Conservation (phyloP, 768 basidiomycete genomes). For the Pleurotus salmoneostramineus region DNA sequence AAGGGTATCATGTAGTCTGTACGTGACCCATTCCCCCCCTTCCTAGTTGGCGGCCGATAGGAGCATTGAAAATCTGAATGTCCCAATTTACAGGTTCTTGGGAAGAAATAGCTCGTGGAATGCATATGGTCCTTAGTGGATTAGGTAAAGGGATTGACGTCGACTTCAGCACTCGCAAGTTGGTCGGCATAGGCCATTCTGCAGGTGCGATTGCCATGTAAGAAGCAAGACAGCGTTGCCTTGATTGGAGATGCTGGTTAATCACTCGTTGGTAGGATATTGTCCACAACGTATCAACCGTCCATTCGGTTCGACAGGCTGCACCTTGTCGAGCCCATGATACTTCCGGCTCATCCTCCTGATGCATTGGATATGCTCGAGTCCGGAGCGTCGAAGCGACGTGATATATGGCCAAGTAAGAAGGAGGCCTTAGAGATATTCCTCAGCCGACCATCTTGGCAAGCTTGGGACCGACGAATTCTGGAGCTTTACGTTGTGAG, state of each 20-base stretch:
- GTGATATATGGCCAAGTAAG: slow-evolving; percentile 49
- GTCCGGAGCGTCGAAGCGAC: slow-evolving; percentile 30
- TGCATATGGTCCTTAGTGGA: slow-evolving; percentile 46
- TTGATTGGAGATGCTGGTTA: background rate
- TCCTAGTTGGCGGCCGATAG: background rate
- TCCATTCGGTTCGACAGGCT: slow-evolving; percentile 31
- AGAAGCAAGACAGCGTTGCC: slow-evolving; percentile 13
- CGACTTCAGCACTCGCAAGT: slow-evolving; percentile 41
- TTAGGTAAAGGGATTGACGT: slow-evolving; percentile 43
- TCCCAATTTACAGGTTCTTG: slow-evolving; percentile 34
- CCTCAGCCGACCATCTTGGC: slow-evolving; percentile 34
- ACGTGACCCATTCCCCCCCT: slow-evolving; percentile 14
- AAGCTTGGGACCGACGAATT: slow-evolving; percentile 47
- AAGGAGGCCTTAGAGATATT: slow-evolving; percentile 41
- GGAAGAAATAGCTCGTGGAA: slow-evolving; percentile 47
- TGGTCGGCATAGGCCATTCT: slow-evolving; percentile 53
- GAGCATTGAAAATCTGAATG: background rate
- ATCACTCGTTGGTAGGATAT: slow-evolving; percentile 23
- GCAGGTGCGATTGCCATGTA: slow-evolving; percentile 48
- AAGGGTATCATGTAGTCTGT: slow-evolving; percentile 40
- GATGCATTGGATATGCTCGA: slow-evolving; percentile 17
- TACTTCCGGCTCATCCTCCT: slow-evolving; percentile 17
- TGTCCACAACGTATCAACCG: slow-evolving; percentile 38
- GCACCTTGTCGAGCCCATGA: slow-evolving; percentile 46
- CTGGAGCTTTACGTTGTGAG: slow-evolving; percentile 38